Evolutionary conservation across 495 filamentous ascomycete species (phyloP), one percentile per base, ranked within the genome.

Genomic region (Xylaria sp.): DNA sequence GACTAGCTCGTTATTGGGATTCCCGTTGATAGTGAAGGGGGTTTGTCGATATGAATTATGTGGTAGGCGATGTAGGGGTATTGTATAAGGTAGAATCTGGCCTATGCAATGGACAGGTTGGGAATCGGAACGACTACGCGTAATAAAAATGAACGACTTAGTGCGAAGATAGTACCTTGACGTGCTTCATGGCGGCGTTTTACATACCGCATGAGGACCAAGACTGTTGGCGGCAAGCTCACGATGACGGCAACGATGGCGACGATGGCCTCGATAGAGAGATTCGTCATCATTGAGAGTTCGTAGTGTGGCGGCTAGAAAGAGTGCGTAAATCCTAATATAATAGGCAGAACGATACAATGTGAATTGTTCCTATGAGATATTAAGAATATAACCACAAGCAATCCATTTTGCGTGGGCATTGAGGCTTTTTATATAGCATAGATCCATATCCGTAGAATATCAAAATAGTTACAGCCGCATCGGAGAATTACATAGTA

Each of bases 221-320:
- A 35, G 29, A 19, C n/a, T 14, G 55, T 35, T 7, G 61, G 61
- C 6, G 41, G 61, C 26, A 64, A 4, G 61, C 41, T 7, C 14
- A 64, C 33, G 26, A 64, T 3, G 6, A 64, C 15, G 17, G 41
- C 24, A 15, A 64, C 5, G 41, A 64, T 64, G 41, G 41, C 61
- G 12, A 64, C 35, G 61, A 64, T 64, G 41, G 61, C 41, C 33
- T 64, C 61, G 26, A 48, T 26, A 11, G 61, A 64, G 24, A 64
- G 61, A 8, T 4, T 17, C 24, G 24, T 46, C 61, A 48, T 64
- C 7, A 0, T 33, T 26, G n/a, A 14, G 37, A 43, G n/a, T 2
- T 43, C 21, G 17, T 31, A 31, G 5, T 1, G 33, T 17, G 14
- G 33, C 12, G 8, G 5, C 19, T 7, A 17, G 6, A 4, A 12